Evolutionary conservation across 148 eudicot genomes (phyloP), one percentile per base, ranked within the genome.

Genomic region (Diospyros kaki): DNA sequence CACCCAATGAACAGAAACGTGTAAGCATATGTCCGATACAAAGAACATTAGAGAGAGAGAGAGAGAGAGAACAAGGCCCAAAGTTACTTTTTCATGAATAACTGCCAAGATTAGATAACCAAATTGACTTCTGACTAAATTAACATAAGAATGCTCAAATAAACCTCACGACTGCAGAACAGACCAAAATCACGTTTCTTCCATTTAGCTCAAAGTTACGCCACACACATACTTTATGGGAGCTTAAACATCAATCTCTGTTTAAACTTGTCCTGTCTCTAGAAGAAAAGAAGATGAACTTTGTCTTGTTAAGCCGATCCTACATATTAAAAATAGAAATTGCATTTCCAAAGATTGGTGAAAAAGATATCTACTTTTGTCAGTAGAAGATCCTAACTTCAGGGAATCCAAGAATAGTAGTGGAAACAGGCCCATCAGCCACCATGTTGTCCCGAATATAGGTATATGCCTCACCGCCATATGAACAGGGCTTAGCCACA

Each of bases 1-100:
- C 65, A 83, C 63, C 66, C 15, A 51, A 75, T 64, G 60, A 14
- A 63, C 8, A 64, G 15, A 51, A 63, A 63, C 15, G 63, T 9
- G 52, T 63, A 51, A 73, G 68, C 45, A 41, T 40, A 50, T 9
- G 2, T 62, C 46, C 58, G 50, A 48, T 39, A 4, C 50, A 73
- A 5, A 39, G 44, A 48, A 7, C n/a, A n/a, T n/a, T n/a, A n/a
- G n/a, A n/a, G 3, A 54, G 46, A 40, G 12, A 15, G 50, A 38
- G 72, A 14, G 51, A 56, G 51, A 41, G 51, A 13, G 46, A 14
- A 56, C 55, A 58, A 40, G 58, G 15, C 39, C 70, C 6, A 42
- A 1, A 67, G 9, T 17, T 4, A 1, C n/a, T n/a, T 48, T 46
- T 48, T 67, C 40, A 48, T 48, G 41, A 46, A 43, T 14, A 2